Base-by-base conservation (phyloP, 305 asterid genomes). In the Solanum aculeatissimum region DNA sequence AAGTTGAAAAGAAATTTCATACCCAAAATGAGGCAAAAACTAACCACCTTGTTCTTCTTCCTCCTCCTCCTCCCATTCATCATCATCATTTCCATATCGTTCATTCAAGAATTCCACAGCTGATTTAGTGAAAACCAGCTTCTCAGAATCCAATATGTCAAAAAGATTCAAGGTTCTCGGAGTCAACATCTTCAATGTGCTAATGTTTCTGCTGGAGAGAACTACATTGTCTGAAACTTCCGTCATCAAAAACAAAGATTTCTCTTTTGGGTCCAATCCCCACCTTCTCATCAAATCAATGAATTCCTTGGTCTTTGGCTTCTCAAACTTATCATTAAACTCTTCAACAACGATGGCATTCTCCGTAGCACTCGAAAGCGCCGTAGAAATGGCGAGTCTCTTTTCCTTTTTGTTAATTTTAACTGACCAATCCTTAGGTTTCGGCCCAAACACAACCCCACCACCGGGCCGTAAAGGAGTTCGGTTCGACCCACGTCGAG, bases 381-480 rank as follows among this genome's bases (percentile, higher is more conserved):
- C 99, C 7, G 98, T 97, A 6, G 98, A 94, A 42, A 97, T 91
- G 0, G 99, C 99, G 1, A 97, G 93, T 80, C 86, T 89, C 85
- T 97, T 97, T 29, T 97, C 99, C 91, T 97, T 97, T 88, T 88
- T 93, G 83, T 97, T 97, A 7, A 97, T 97, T 70, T 97, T 97
- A 1, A 94, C 85, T 7, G 98, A 92, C 98, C 99, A 97, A 58
- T 97, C 98, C 47, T 93, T 95, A 4, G 99, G 99, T 89, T 92
- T 95, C 53, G 99, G 99, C 51, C 99, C 99, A 51, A 97, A 97
- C 40, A 95, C 51, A 18, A 94, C 98, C 0, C 99, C 99, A 6
- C 99, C 99, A 7, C 99, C 99, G 84, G 97, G 99, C 7, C 99
- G 92, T 58, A 97, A 96, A 18, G 98, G 98, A 43, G 99, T 95